These are phyloP conservation scores for Trichoderma virens DNA, from an alignment of 495 filamentous ascomycete species.

Conservation along the genomic window DNA sequence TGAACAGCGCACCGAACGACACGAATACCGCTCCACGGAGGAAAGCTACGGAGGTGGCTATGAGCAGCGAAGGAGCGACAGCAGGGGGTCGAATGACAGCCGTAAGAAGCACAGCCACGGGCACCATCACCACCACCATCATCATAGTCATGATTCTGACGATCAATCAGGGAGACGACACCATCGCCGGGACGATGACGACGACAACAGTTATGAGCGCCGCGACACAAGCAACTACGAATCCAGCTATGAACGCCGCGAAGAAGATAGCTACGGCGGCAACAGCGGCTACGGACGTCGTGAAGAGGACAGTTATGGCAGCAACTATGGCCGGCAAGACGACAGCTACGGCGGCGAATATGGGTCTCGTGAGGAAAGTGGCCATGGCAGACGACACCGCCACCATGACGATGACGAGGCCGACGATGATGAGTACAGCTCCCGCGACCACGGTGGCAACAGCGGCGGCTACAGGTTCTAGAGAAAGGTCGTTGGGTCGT, in stretches of 20 bases:
- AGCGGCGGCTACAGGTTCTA: conserved; percentile 7
- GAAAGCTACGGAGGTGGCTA: conserved; percentile 9
- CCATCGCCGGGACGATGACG: not conserved
- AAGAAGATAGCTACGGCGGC: not conserved
- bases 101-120: conserved; percentile 14
- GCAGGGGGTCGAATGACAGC: conserved; percentile 4
- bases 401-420: not conserved
- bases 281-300: not conserved
- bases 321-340: not conserved
- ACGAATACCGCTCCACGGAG: not conserved
- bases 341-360: conserved; percentile 5
- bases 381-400: not conserved
- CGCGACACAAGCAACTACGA: not conserved
- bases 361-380: not conserved
- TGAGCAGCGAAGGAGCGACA: not conserved
- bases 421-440: not conserved
- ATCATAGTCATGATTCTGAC: not conserved
- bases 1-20: conserved; percentile 4
- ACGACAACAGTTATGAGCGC: too few species aligned
- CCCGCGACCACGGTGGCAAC: not conserved
- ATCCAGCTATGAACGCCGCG: not conserved
- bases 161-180: not conserved
- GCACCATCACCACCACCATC: not conserved
- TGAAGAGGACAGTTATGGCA: conserved; percentile 1
- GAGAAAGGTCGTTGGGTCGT: not conserved